Base-by-base conservation (phyloP, 768 basidiomycete species). In the Tephrocybe sp. region DNA sequence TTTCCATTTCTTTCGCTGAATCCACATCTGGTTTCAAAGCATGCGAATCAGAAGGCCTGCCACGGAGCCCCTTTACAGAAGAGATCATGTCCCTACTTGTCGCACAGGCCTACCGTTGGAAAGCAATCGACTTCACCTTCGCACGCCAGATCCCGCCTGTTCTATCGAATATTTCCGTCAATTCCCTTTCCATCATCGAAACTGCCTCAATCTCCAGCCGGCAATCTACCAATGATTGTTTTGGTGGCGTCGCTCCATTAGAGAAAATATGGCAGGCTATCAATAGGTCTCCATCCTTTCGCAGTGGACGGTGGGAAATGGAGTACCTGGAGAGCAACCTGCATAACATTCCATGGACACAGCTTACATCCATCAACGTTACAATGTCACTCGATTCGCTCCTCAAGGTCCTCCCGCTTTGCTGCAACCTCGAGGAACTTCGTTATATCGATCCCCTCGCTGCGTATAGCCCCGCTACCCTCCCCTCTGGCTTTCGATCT, bases 361-460 rank as follows among this genome's bases (percentile, higher is more conserved):
- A 38, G 13, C 42, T 51, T 28, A 51, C 49, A 9, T n/a, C 49
- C n/a, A 44, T 44, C 27, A 28, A 51, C 13, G 43, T 51, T 18
- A 51, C 49, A 3, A 44, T 44, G 49, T 21, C 50, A 9, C 18
- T 41, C 26, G 32, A 44, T 12, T 41, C 44, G 5, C 50, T 55
- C 11, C 13, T 55, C 5, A 31, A 41, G 16, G 22, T 55, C 16
- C 47, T 55, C 15, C 44, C 50, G 1, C 39, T 40, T 22, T 55
- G 50, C 27, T 26, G 36, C 8, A 55, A 52, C 30, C 47, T 55
- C 38, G 18, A 48, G 5, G 46, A 52, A 19, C 47, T 55, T 18
- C 42, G 27, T 15, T 51, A 40, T 16, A 48, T 42, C 15, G 47
- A 52, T 28, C 42, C 42, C 28, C 18, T 37, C n/a, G 19, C 15